phyloP scores from a whole-genome alignment of 805 yeast genomes.

The Saturnispora bothae region DNA sequence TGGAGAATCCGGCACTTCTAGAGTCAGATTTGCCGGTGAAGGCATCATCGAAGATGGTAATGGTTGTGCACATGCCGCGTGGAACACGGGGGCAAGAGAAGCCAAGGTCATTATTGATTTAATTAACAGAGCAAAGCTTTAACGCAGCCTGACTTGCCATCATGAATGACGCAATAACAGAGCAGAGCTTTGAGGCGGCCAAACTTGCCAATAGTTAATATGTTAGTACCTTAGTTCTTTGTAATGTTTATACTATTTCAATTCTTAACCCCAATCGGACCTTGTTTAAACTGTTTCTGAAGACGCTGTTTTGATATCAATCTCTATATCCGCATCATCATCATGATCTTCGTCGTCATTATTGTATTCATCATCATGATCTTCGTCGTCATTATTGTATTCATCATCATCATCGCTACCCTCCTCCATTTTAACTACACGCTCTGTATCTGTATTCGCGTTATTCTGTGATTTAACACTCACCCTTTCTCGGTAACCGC shows the following conservation, averaged over 20 bases:
- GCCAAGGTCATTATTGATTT: constrained; percentile 24
- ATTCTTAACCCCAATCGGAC: no score
- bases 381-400: neutral
- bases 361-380: neutral
- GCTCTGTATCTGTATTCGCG: neutral
- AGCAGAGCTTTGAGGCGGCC: no score
- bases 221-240: no score
- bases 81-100: constrained; percentile 39
- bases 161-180: no score
- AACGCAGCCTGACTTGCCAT: no score
- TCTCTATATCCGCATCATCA: neutral
- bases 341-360: neutral
- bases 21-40: constrained; percentile 49
- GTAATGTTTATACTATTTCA: no score
- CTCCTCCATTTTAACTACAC: neutral
- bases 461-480: neutral
- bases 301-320: neutral
- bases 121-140: constrained; percentile 20
- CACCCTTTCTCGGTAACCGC: constrained; percentile 1
- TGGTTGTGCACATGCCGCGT: constrained; percentile 54
- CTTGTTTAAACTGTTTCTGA: no score
- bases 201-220: no score
- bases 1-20: constrained; percentile 22
- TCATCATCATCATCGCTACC: neutral
- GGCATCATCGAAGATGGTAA: constrained; percentile 41